These are phyloP conservation scores for Zoysia matrella DNA, from an alignment of 202 grass and related monocot species.

Conservation along the genomic window DNA sequence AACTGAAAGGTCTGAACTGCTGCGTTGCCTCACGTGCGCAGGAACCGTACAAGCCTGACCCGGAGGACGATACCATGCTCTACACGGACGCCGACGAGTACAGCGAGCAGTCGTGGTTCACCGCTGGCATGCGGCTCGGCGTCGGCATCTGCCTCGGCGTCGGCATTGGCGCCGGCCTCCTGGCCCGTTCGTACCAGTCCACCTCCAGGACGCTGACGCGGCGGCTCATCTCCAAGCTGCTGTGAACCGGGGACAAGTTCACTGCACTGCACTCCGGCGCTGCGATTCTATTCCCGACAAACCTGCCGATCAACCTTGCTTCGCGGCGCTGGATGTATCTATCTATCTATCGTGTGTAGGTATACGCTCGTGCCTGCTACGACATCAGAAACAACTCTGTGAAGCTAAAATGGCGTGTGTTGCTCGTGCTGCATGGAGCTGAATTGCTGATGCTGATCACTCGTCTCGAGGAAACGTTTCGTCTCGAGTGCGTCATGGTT, in stretches of 20 bases:
- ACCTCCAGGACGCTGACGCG: constrained; percentile 63
- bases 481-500: too few species aligned
- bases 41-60: constrained; percentile 59
- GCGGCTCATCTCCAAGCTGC: constrained; percentile 51
- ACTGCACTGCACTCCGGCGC: too few species aligned
- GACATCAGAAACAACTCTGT: neutral
- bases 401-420: neutral
- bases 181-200: constrained; percentile 75
- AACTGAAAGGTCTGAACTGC: neutral
- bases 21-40: constrained; percentile 1
- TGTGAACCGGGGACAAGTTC: neutral
- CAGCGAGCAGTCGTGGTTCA: constrained; percentile 80
- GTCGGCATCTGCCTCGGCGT: constrained; percentile 84
- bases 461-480: too few species aligned
- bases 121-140: constrained; percentile 77
- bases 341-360: neutral
- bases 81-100: constrained; percentile 41
- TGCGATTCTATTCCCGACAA: neutral
- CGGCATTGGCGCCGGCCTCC: constrained; percentile 72
- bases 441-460: too few species aligned
- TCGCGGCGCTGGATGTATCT: neutral
- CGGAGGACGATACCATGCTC: constrained; percentile 28
- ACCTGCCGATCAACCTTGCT: neutral
- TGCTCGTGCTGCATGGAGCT: neutral
- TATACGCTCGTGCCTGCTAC: neutral